phyloP scores from a whole-genome alignment of 2,329 filamentous ascomycete genomes.

The Monosporascus ibericus region DNA sequence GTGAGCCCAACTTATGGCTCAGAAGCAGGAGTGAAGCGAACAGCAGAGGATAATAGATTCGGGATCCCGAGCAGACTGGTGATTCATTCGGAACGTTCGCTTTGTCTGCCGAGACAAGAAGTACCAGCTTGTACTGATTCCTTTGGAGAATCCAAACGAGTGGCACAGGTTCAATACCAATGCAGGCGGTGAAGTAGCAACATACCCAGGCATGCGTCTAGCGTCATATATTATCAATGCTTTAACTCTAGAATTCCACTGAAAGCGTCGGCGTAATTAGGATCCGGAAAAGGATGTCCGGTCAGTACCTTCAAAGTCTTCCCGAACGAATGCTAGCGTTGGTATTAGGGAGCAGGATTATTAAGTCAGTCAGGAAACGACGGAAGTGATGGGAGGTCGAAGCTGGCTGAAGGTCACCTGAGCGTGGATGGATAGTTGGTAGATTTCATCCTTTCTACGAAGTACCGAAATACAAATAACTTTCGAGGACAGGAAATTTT shows the following conservation, averaged over 20 bases:
- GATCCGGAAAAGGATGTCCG: not conserved
- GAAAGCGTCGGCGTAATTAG: not conserved
- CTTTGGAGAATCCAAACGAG: not conserved
- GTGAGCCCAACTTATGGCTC: not conserved
- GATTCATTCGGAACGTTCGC: not conserved
- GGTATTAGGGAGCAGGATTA: not conserved
- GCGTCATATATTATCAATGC: not conserved
- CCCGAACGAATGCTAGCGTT: not conserved
- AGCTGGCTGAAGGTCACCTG: no score
- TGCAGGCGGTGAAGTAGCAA: not conserved
- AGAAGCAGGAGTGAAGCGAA: not conserved
- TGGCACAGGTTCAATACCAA: not conserved
- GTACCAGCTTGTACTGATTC: not conserved
- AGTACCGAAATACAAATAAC: not conserved
- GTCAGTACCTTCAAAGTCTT: not conserved
- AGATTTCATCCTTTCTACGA: not conserved
- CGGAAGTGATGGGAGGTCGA: no score
- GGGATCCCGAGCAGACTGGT: not conserved
- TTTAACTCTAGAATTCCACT: not conserved
- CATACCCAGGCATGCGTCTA: not conserved
- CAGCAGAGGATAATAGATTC: not conserved
- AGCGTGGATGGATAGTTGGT: no score
- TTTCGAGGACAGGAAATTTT: not conserved
- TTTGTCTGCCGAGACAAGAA: not conserved
- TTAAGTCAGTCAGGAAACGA: not conserved